Evolutionary conservation across 148 eudicot species (phyloP).

Genomic region (Rhododendron henanense): DNA sequence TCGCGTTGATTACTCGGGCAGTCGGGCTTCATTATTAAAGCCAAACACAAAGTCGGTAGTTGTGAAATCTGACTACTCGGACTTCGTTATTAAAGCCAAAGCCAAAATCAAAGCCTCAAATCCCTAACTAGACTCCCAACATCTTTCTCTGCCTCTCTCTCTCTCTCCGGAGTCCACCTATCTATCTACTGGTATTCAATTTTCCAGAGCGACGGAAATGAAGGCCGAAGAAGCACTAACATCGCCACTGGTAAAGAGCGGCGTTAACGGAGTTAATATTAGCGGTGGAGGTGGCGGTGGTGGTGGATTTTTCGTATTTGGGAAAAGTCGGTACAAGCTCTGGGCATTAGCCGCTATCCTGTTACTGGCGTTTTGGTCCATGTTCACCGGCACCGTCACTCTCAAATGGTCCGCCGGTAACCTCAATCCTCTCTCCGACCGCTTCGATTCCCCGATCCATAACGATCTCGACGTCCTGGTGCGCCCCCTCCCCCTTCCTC

Average conservation of each 20-base stretch:
- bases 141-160: background rate
- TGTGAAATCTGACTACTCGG: background rate
- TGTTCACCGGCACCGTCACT: constrained; percentile 60
- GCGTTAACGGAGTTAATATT: background rate
- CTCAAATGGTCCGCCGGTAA: constrained; percentile 49
- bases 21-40: too few relatives aligned
- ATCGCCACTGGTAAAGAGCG: background rate
- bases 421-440: constrained; percentile 22
- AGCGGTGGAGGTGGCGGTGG: background rate
- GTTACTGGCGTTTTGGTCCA: constrained; percentile 63
- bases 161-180: background rate
- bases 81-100: background rate
- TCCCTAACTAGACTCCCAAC: background rate
- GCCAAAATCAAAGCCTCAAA: background rate
- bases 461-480: constrained; percentile 52
- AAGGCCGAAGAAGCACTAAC: constrained; percentile 36
- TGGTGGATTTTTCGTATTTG: constrained; percentile 5
- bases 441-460: constrained; percentile 25
- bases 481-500: background rate
- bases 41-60: background rate
- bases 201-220: constrained; percentile 9
- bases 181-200: background rate
- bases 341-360: constrained; percentile 50
- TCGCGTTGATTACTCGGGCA: too few relatives aligned
- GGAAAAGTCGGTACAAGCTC: constrained; percentile 41